These are phyloP conservation scores for Bathelium albidoporum DNA, from an alignment of 495 filamentous ascomycete genomes.

Conservation along the genomic window DNA sequence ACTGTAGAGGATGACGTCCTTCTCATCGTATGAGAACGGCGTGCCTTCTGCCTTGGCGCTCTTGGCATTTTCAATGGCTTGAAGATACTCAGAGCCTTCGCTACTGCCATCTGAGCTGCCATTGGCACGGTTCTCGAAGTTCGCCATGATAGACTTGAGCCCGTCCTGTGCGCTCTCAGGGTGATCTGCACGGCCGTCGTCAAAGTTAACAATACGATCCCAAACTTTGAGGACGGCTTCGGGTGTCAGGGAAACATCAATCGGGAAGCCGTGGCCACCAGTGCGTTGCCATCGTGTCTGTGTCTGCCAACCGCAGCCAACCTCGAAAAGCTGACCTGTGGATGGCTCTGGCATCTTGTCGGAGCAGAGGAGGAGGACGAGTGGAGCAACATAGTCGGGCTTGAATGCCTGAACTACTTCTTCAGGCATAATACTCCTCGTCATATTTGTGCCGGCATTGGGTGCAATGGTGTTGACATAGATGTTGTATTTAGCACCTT, in stretches of 20 bases:
- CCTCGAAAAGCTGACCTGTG: constrained; percentile 90
- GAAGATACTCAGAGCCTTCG: constrained; percentile 41
- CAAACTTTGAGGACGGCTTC: constrained; percentile 73
- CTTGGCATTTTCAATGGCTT: constrained; percentile 70
- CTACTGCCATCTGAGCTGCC: constrained; percentile 10
- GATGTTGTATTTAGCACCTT: constrained; percentile 97
- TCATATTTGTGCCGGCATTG: constrained; percentile 96
- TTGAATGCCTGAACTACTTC: constrained; percentile 99
- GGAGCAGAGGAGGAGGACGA: constrained; percentile 79
- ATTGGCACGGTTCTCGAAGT: constrained; percentile 59
- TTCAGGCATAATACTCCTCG: constrained; percentile 86
- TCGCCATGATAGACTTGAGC: constrained; percentile 79
- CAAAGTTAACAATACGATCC: constrained; percentile 74
- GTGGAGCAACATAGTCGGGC: constrained; percentile 93
- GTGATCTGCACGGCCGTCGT: constrained; percentile 83
- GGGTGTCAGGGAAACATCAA: constrained; percentile 77
- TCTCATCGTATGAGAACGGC: constrained; percentile 70
- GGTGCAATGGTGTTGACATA: constrained; percentile 97
- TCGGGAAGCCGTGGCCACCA: constrained; percentile 84
- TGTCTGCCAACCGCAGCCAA: constrained; percentile 88
- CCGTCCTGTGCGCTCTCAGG: constrained; percentile 70
- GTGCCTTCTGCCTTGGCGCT: constrained; percentile 60
- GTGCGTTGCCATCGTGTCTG: constrained; percentile 90
- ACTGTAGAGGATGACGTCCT: constrained; percentile 86
- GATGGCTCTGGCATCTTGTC: constrained; percentile 75